phyloP scores from a whole-genome alignment of 257 asterid species.

The Solanum dulcamara region DNA sequence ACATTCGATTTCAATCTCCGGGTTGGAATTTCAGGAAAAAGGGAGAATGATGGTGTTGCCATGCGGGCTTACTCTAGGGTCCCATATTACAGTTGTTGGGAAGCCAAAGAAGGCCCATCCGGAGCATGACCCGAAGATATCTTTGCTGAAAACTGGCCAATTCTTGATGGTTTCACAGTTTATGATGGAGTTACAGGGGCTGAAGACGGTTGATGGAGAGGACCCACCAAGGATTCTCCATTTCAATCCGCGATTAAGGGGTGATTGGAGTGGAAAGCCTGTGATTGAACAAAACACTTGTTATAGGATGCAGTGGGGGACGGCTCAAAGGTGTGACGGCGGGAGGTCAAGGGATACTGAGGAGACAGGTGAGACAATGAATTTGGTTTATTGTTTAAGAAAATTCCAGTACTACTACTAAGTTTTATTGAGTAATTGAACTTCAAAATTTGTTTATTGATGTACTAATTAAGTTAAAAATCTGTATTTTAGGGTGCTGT shows the following conservation, averaged over 20 bases:
- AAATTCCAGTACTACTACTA: too few relatives aligned
- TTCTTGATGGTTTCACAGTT: slow-evolving; percentile 83
- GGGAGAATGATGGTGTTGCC: slow-evolving; percentile 58
- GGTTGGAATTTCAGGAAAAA: slow-evolving; percentile 38
- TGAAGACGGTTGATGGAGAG: slow-evolving; percentile 85
- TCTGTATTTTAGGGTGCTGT: neutral
- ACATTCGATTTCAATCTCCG: slow-evolving; percentile 40
- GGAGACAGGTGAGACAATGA: slow-evolving; percentile 58
- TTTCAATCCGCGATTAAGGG: slow-evolving; percentile 76
- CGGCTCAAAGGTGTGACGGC: slow-evolving; percentile 80
- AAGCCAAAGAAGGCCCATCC: slow-evolving; percentile 63
- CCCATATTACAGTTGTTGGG: slow-evolving; percentile 72
- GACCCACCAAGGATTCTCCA: slow-evolving; percentile 91
- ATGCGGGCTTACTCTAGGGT: slow-evolving; percentile 79
- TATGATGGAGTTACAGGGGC: slow-evolving; percentile 89
- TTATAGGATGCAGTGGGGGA: slow-evolving; percentile 96
- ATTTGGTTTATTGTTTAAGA: slow-evolving; percentile 1
- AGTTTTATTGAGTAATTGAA: neutral
- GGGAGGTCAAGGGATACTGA: slow-evolving; percentile 72
- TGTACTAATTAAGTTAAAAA: neutral
- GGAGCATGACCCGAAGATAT: slow-evolving; percentile 65
- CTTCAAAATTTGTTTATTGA: neutral
- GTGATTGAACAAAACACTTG: slow-evolving; percentile 92
- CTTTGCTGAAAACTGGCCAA: slow-evolving; percentile 61
- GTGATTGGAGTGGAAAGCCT: slow-evolving; percentile 96